Conservation (phyloP, 306 rosid species). For the Sesbania bispinosa region DNA sequence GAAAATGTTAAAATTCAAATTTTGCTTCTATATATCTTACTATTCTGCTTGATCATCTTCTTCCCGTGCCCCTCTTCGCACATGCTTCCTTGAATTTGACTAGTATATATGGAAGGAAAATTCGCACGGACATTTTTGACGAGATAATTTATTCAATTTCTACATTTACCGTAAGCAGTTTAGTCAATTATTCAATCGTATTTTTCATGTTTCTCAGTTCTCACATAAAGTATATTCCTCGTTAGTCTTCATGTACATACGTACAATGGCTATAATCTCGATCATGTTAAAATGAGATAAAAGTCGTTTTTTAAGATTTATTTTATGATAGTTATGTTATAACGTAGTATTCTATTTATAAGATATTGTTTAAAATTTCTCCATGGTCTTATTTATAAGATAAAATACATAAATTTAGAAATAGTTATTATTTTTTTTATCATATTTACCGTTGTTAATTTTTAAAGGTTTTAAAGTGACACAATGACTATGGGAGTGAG, state of each 20-base stretch:
- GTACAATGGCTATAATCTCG: background rate
- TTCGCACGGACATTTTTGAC: constrained; percentile 25
- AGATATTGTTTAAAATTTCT: no score
- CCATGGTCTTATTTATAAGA: no score
- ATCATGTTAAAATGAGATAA: background rate
- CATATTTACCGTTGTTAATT: no score
- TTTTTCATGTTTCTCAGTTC: background rate
- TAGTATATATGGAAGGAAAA: background rate
- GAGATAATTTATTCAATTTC: background rate
- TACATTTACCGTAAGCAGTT: constrained; percentile 1
- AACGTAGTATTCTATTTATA: no score
- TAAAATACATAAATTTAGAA: no score
- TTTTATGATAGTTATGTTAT: no score
- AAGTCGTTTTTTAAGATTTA: no score
- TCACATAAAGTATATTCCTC: background rate
- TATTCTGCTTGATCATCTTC: background rate
- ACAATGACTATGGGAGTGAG: no score
- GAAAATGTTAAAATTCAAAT: constrained; percentile 2
- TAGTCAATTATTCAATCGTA: constrained; percentile 18
- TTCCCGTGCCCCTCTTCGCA: background rate
- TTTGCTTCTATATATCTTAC: constrained; percentile 5
- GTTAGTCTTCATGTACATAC: background rate
- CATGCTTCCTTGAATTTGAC: constrained; percentile 24
- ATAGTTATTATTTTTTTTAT: no score
- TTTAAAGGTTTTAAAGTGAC: no score